Evolutionary conservation across 2,329 filamentous ascomycete genomes (phyloP), one percentile per base, ranked within the genome.

Genomic region (Chaetomium globosum): DNA sequence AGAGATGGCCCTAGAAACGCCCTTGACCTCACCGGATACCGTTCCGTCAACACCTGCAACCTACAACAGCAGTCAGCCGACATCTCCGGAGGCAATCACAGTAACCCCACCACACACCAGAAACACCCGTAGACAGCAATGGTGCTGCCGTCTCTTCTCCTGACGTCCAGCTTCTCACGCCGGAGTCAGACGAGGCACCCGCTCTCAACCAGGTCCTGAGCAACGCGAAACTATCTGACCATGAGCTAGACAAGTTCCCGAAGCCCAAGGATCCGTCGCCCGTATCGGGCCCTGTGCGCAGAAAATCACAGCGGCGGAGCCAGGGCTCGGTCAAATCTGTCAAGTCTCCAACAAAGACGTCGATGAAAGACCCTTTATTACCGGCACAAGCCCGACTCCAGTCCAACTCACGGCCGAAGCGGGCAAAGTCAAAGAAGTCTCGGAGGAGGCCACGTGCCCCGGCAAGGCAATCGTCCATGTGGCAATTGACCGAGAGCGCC

Each of bases 401-500:
- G 0, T 78, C 79, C 0, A 67, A 70, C 19, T 69, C 74, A 3
- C 76, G 75, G 49, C 73, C 77, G 3, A 81, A 80, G 69, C 77
- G 78, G 61, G 79, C 77, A 48, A 79, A 76, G 64, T 78, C 76
- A 4, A 80, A 78, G 67, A 81, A 80, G 71, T 68, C 73, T 5
- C 70, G 73, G 56, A 71, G 74, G 57, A 61, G 66, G 36, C 65
- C 65, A 57, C 67, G 65, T 64, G 65, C 75, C 30, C 66, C 68
- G 58, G 65, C 63, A 53, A 77, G 73, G 67, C 73, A 71, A n/a
- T 74, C 73, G 26, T 73, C 82, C 52, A 78, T 81, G 74, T 85
- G 84, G 83, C 81, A 80, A 16, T 73, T 87, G 33, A 79, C 83
- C 0, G 83, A 85, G 59, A 86, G 85, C 67, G 79, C 88, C 70